Conservation (phyloP, 371 early-diverging fungal species). For the Batkoa obscura region DNA sequence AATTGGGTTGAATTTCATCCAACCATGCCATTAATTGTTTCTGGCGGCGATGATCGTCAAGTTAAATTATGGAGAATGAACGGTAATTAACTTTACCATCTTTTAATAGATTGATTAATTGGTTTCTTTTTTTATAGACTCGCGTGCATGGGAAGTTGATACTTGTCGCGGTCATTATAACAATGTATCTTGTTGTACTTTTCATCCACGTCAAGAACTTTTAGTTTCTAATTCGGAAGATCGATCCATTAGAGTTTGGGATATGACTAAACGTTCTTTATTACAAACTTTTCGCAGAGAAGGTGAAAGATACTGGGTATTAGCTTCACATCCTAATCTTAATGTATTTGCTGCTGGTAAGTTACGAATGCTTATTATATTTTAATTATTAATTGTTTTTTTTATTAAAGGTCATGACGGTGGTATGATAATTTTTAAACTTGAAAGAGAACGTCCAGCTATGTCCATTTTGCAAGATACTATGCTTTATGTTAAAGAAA, state of each 20-base stretch:
- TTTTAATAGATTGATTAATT: not conserved
- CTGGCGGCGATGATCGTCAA: slow-evolving; percentile 95
- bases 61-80: slow-evolving; percentile 97
- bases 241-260: slow-evolving; percentile 93
- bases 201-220: slow-evolving; percentile 85
- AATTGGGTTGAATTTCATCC: slow-evolving; percentile 97
- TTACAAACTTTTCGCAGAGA: slow-evolving; percentile 87
- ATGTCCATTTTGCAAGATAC: slow-evolving; percentile 55
- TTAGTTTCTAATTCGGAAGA: slow-evolving; percentile 93
- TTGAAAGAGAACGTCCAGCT: slow-evolving; percentile 90
- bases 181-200: slow-evolving; percentile 83
- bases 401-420: slow-evolving; percentile 71
- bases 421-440: slow-evolving; percentile 92
- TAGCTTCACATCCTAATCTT: slow-evolving; percentile 85
- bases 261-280: slow-evolving; percentile 78
- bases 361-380: slow-evolving; percentile 5
- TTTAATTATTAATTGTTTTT: not conserved
- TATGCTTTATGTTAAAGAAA: slow-evolving; percentile 70
- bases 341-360: slow-evolving; percentile 88
- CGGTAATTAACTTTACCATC: slow-evolving; percentile 22
- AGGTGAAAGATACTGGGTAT: slow-evolving; percentile 95
- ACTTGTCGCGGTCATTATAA: slow-evolving; percentile 96
- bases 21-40: slow-evolving; percentile 79
- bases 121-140: slow-evolving; percentile 29
- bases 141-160: slow-evolving; percentile 94